A percentile compares a stretch with the other conserved stretches of the same genome.
Evolutionary conservation across 164 flowering plant species (phyloP).

Genomic region (Magnolia changhungtana): DNA sequence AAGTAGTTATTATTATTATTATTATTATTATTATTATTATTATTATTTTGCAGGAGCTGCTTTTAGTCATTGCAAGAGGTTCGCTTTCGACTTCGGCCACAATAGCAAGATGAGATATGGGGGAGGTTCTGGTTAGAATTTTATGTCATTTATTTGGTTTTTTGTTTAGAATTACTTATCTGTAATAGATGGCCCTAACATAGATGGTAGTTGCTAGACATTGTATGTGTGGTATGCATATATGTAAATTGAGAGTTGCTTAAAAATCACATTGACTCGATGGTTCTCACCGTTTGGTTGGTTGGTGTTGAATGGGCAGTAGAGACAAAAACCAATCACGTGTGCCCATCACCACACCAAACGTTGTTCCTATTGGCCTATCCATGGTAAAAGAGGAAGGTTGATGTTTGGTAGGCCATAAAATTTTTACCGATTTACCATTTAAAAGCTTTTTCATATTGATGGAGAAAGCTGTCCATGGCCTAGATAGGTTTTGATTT

Average conservation of each 20-base stretch:
- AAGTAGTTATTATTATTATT: too few relatives aligned
- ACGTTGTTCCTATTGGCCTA: too few relatives aligned
- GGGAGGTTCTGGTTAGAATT: conserved; percentile 73
- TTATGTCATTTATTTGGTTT: not conserved
- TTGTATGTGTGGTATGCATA: not conserved
- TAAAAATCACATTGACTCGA: not conserved
- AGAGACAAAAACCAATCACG: too few relatives aligned
- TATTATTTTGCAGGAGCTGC: conserved; percentile 38
- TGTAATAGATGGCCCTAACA: not conserved
- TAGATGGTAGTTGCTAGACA: not conserved
- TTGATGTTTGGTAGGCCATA: too few relatives aligned
- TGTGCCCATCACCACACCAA: too few relatives aligned
- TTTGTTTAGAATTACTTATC: not conserved
- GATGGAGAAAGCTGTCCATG: too few relatives aligned
- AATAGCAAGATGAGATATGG: conserved; percentile 60
- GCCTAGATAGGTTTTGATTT: too few relatives aligned
- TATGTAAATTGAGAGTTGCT: not conserved
- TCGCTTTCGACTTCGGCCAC: conserved; percentile 7
- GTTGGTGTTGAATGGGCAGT: not conserved
- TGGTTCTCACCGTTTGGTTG: not conserved
- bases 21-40: too few relatives aligned
- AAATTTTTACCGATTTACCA: too few relatives aligned
- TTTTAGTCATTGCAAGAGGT: conserved; percentile 24
- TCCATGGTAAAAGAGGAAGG: too few relatives aligned
- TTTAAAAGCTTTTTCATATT: too few relatives aligned